Conservation (phyloP, 2,329 filamentous ascomycete genomes). For the Didymella exigua region DNA sequence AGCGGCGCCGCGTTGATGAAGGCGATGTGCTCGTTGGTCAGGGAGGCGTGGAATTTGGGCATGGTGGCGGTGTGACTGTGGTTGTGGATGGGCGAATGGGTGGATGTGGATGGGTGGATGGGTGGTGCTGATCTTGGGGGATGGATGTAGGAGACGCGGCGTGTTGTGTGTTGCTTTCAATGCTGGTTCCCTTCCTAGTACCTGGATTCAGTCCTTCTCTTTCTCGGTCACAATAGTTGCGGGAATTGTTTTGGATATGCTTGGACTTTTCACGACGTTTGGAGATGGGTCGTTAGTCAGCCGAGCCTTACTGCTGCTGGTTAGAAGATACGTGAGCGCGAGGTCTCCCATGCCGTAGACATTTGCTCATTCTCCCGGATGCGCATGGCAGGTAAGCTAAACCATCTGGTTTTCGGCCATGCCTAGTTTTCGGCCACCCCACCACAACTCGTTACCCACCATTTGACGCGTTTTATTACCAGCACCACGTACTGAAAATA, state of each 20-base stretch:
- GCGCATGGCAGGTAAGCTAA: too few relatives aligned
- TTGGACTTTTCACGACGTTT: slow-evolving; percentile 12
- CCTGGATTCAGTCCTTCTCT: neutral
- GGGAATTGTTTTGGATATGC: neutral
- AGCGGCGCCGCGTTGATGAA: slow-evolving; percentile 73
- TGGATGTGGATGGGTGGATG: neutral
- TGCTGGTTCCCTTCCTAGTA: neutral
- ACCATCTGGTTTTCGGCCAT: too few relatives aligned
- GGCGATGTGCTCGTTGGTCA: slow-evolving; percentile 61
- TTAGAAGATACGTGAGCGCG: neutral
- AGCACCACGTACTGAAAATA: too few relatives aligned
- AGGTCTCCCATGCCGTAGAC: neutral
- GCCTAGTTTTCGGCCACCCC: too few relatives aligned
- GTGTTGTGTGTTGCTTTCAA: neutral
- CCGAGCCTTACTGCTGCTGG: slow-evolving; percentile 12
- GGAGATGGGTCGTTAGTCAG: slow-evolving; percentile 14
- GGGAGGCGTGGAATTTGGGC: slow-evolving; percentile 63
- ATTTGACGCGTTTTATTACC: too few relatives aligned
- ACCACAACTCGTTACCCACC: too few relatives aligned
- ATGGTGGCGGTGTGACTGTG: slow-evolving; percentile 48
- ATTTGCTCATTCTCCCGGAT: neutral
- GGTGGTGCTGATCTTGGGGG: too few relatives aligned
- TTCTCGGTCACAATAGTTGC: neutral
- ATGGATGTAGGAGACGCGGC: too few relatives aligned
- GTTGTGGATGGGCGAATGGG: neutral